These are phyloP conservation scores for Gastrolobium villosum DNA, from an alignment of 306 rosid species.

Conservation along the genomic window DNA sequence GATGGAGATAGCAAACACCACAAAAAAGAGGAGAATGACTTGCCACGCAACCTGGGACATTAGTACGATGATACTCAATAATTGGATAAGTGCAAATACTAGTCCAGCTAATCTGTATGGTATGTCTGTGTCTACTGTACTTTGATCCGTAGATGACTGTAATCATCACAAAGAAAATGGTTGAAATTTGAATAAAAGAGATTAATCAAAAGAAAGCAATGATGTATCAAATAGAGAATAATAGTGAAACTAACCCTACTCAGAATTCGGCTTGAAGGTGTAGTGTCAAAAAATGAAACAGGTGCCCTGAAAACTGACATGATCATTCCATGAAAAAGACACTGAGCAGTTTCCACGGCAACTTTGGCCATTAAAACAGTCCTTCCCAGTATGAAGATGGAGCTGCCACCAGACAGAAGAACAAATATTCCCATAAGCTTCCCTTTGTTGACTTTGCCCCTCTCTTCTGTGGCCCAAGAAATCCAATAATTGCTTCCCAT, in stretches of 20 bases:
- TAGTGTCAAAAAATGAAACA: conserved; percentile 80
- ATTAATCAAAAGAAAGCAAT: not conserved
- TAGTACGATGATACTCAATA: conserved; percentile 73
- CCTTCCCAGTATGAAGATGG: conserved; percentile 87
- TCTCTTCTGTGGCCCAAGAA: conserved; percentile 86
- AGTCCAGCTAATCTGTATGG: conserved; percentile 92
- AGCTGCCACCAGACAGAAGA: conserved; percentile 85
- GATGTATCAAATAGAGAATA: conserved; percentile 13
- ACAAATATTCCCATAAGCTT: conserved; percentile 65
- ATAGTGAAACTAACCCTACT: conserved; percentile 70
- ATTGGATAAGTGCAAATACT: conserved; percentile 85
- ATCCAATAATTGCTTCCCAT: conserved; percentile 98
- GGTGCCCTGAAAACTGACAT: conserved; percentile 85
- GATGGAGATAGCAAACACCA: conserved; percentile 67
- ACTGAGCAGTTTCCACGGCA: conserved; percentile 81
- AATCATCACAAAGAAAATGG: conserved; percentile 28
- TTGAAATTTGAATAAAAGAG: not conserved
- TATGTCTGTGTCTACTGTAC: conserved; percentile 85
- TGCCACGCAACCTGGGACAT: conserved; percentile 91
- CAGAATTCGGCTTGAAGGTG: conserved; percentile 89
- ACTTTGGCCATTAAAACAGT: conserved; percentile 79
- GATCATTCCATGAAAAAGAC: conserved; percentile 81
- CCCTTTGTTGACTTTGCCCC: conserved; percentile 55
- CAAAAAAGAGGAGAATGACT: conserved; percentile 73
- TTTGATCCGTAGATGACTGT: conserved; percentile 91